Conservation (phyloP, 2,329 filamentous ascomycete species). For the Fusarium heterosporum region DNA sequence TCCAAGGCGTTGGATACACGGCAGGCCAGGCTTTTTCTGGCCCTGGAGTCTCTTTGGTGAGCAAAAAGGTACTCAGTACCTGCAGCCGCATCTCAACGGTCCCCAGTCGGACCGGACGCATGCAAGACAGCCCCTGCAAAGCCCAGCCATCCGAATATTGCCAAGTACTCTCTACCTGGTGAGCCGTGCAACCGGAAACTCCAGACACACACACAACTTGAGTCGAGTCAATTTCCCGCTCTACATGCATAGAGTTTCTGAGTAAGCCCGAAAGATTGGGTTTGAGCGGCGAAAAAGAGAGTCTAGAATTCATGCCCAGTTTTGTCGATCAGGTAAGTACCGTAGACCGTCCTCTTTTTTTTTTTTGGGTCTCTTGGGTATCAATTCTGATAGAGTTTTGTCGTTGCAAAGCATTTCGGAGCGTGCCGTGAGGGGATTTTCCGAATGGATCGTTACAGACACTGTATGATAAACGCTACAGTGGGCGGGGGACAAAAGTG, state of each 20-base stretch:
- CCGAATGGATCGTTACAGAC: background rate
- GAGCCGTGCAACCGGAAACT: slow-evolving; percentile 21
- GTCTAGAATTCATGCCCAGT: slow-evolving; percentile 37
- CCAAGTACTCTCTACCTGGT: slow-evolving; percentile 29
- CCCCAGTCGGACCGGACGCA: slow-evolving; percentile 22
- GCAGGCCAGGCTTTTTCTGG: background rate
- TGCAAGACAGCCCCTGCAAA: slow-evolving; percentile 9
- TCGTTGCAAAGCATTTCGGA: background rate
- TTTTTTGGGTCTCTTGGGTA: slow-evolving; percentile 15
- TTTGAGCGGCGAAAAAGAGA: slow-evolving; percentile 2
- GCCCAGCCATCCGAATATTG: slow-evolving; percentile 28
- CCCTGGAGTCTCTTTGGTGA: slow-evolving; percentile 2
- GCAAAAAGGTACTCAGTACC: slow-evolving; percentile 32
- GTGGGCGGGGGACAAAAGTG: slow-evolving; percentile 13
- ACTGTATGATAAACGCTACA: slow-evolving; percentile 13
- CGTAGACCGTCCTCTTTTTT: background rate
- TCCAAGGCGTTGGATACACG: slow-evolving; percentile 20
- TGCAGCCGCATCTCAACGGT: slow-evolving; percentile 26
- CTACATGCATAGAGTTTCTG: slow-evolving; percentile 8
- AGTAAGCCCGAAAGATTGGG: background rate
- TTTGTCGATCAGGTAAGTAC: slow-evolving; percentile 27
- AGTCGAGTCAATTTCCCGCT: slow-evolving; percentile 18
- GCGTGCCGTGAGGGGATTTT: slow-evolving; percentile 10
- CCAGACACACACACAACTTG: background rate
- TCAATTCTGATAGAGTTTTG: slow-evolving; percentile 18